Conservation (phyloP, 2,329 filamentous ascomycete genomes). For the Venturia aucupariae region DNA sequence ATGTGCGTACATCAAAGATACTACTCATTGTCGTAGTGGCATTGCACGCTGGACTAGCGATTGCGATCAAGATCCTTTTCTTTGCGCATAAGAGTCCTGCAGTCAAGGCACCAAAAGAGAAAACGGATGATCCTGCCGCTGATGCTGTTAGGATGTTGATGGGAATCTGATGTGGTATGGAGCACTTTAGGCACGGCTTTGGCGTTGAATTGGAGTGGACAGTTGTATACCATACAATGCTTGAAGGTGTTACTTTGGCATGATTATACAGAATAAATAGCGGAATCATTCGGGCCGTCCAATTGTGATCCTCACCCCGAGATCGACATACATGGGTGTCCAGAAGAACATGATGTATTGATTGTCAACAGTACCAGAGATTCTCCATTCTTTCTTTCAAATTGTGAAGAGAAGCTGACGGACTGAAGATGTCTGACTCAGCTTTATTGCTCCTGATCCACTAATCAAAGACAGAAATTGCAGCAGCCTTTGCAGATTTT, state of each 20-base stretch:
- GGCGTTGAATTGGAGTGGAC: not conserved
- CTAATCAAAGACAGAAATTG: too few relatives aligned
- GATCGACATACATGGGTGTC: not conserved
- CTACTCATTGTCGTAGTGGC: constrained; percentile 74
- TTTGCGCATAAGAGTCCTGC: constrained; percentile 11
- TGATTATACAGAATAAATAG: not conserved
- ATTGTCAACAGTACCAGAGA: too few relatives aligned
- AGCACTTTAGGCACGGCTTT: not conserved
- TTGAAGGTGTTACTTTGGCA: not conserved
- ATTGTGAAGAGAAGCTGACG: too few relatives aligned
- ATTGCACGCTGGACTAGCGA: constrained; percentile 68
- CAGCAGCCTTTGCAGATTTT: not conserved
- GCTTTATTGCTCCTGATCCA: too few relatives aligned
- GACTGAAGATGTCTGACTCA: too few relatives aligned
- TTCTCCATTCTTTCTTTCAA: too few relatives aligned
- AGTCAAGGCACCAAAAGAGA: not conserved
- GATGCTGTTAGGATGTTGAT: not conserved
- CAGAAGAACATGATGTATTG: not conserved
- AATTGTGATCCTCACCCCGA: not conserved
- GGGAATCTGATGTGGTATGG: not conserved
- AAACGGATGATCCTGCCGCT: not conserved
- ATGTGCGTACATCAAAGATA: constrained; percentile 82
- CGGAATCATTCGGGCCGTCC: not conserved
- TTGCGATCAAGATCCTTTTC: constrained; percentile 15
- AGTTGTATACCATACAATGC: not conserved